Percentiles rank a stretch among this genome's conserved stretches.
Evolutionary conservation across 306 rosid genomes (phyloP).

Genomic region (Castanopsis chinensis): DNA sequence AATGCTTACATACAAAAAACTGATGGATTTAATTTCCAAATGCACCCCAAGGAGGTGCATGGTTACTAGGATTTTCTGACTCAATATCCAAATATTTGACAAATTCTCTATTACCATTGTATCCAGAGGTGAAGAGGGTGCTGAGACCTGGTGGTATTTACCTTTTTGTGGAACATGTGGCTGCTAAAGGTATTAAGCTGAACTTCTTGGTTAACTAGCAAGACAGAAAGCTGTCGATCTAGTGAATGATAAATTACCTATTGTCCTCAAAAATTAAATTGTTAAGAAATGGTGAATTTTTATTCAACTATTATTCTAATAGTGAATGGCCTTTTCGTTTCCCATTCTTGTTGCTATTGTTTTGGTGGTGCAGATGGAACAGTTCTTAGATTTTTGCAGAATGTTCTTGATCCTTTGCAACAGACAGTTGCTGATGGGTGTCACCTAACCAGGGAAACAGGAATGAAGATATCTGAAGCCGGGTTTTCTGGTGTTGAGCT

Average conservation of each 20-base stretch:
- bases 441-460: slow-evolving; percentile 69
- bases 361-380: slow-evolving; percentile 61
- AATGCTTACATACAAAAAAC: neutral
- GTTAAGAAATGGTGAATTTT: too few relatives aligned
- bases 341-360: neutral
- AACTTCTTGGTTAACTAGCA: slow-evolving; percentile 16
- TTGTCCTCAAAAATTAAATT: too few relatives aligned
- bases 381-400: slow-evolving; percentile 53
- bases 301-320: too few relatives aligned
- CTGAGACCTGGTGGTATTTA: slow-evolving; percentile 75
- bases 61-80: neutral
- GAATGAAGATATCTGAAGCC: slow-evolving; percentile 44
- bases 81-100: slow-evolving; percentile 7
- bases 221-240: neutral
- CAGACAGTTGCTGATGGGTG: slow-evolving; percentile 70
- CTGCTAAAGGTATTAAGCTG: slow-evolving; percentile 62
- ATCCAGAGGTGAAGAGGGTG: slow-evolving; percentile 79
- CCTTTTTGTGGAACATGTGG: slow-evolving; percentile 85
- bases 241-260: neutral
- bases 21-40: neutral
- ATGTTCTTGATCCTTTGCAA: slow-evolving; percentile 72
- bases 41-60: neutral
- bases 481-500: slow-evolving; percentile 70
- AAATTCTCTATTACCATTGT: neutral
- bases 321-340: too few relatives aligned